Conservation (phyloP, 2,329 filamentous ascomycete species). For the Boeremia exigua region DNA sequence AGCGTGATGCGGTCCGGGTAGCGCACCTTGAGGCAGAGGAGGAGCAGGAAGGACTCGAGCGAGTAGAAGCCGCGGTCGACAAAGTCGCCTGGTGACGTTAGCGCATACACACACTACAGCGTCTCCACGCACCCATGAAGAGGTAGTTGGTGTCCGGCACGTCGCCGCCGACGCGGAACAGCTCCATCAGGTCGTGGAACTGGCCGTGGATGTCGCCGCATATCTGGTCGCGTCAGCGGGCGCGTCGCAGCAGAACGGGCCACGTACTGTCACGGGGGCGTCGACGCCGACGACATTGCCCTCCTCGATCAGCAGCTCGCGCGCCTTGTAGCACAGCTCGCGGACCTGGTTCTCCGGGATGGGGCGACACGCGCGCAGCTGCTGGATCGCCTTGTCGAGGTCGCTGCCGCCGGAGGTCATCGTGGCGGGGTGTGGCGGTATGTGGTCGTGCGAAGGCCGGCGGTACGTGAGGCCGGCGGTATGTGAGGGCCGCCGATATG, state of each 20-base stretch:
- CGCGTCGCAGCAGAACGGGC: neutral
- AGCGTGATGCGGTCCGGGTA: conserved; percentile 97
- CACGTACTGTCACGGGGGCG: conserved; percentile 84
- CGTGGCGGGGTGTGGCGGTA: conserved; percentile 4
- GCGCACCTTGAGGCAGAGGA: conserved; percentile 94
- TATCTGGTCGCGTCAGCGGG: conserved; percentile 6
- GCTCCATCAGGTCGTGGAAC: conserved; percentile 96
- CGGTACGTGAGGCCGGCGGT: too few species aligned
- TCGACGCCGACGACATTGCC: conserved; percentile 96
- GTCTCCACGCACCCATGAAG: conserved; percentile 77
- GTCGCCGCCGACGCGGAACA: conserved; percentile 91
- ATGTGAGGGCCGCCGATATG: too few species aligned
- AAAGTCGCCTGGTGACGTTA: conserved; percentile 73
- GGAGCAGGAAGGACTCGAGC: conserved; percentile 92
- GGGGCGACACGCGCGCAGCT: conserved; percentile 91
- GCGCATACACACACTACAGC: neutral
- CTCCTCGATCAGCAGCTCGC: conserved; percentile 95
- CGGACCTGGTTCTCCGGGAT: conserved; percentile 96
- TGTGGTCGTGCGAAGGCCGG: neutral
- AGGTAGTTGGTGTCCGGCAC: conserved; percentile 96
- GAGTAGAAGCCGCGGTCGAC: conserved; percentile 98
- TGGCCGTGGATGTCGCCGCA: conserved; percentile 97
- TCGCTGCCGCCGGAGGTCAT: conserved; percentile 69
- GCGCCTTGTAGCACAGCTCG: conserved; percentile 95
- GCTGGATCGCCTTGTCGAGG: conserved; percentile 79